These are phyloP conservation scores for Cladorrhinum sp. DNA, from an alignment of 2,329 filamentous ascomycete genomes.

Conservation along the genomic window DNA sequence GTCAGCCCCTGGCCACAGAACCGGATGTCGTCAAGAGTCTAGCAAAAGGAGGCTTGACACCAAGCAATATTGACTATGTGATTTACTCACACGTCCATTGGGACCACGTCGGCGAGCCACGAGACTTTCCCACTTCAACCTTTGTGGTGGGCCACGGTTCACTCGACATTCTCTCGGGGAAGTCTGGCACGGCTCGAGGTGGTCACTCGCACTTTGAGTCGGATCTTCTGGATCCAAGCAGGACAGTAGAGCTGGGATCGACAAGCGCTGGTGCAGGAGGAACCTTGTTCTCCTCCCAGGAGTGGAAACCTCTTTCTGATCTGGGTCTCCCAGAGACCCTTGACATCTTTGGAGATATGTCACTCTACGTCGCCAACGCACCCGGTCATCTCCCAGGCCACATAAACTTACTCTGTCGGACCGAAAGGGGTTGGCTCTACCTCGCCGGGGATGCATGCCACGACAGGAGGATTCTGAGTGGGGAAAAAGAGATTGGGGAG, in stretches of 20 bases:
- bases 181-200: constrained; percentile 20
- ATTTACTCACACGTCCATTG: constrained; percentile 48
- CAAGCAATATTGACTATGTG: constrained; percentile 22
- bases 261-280: background rate
- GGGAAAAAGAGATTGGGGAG: constrained; percentile 47
- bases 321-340: constrained; percentile 17
- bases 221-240: constrained; percentile 38
- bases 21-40: constrained; percentile 35
- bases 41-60: constrained; percentile 13
- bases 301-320: constrained; percentile 14
- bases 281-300: background rate
- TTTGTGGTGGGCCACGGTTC: constrained; percentile 47
- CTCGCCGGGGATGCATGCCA: constrained; percentile 50
- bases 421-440: constrained; percentile 39
- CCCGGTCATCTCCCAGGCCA: constrained; percentile 49
- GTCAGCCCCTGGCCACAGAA: constrained; percentile 39
- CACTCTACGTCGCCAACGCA: constrained; percentile 43
- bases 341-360: constrained; percentile 44
- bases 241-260: constrained; percentile 18
- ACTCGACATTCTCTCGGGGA: constrained; percentile 32
- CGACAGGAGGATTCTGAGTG: constrained; percentile 44
- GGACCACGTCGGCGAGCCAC: constrained; percentile 49
- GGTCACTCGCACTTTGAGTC: constrained; percentile 42
- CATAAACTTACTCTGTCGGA: constrained; percentile 43
- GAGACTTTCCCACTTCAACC: constrained; percentile 42